Base-by-base conservation (phyloP, 345 rosid species). In the Firmiana major region DNA sequence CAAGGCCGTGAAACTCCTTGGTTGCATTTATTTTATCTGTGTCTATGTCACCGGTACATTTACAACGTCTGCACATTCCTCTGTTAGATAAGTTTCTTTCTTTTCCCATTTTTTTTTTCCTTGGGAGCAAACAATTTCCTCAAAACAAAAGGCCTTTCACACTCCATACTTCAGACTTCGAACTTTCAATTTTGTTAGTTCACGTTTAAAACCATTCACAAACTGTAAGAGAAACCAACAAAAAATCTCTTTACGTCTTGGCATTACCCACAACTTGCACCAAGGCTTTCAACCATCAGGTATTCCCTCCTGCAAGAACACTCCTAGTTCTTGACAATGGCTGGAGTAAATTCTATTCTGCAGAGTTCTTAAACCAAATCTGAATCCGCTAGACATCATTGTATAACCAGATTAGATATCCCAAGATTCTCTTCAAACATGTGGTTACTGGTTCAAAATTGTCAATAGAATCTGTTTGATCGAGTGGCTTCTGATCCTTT, bases 391-490 rank as follows among this genome's bases (percentile, higher is more conserved):
- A 63, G 49, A 63, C 60, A 10, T 13, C 36, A 51, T 17, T 36
- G 40, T 63, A 40, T n/a, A 75, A 75, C 48, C 36, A 40, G 40
- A 81, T 74, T 65, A 38, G 42, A 54, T 71, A 60, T 71, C 43
- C 46, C 15, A 34, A 75, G 67, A 43, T 67, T 40, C n/a, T 26
- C 72, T 17, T 60, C 59, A 57, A 38, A 46, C 54, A 66, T 6
- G 59, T 9, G 11, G n/a, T n/a, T n/a, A n/a, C n/a, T n/a, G n/a
- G 78, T 54, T 26, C 74, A 64, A 71, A 36, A 59, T 74, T 74
- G 77, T 87, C 84, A 86, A 13, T 83, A 70, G 68, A 83, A 87
- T 83, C 85, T 85, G 58, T 81, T 83, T 82, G 91, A 80, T 70
- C 81, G 83, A 80, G 66, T 81, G 48, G 78, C 62, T 73, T 88